phyloP scores from a whole-genome alignment of 768 basidiomycete genomes.

The Pleurotus eryngii region DNA sequence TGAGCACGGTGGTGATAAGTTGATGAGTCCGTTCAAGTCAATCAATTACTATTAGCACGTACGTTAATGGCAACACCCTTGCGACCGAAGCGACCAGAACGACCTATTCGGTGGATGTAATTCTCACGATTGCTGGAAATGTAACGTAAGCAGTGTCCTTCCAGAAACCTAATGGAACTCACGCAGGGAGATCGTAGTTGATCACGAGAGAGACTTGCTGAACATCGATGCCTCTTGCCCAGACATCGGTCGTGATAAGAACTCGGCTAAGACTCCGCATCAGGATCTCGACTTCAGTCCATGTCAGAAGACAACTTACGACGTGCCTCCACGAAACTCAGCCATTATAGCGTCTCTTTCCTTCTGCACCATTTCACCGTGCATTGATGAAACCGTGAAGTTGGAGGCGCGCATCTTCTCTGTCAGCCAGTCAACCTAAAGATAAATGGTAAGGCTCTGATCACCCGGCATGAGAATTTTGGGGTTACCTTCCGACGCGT shows the following conservation, averaged over 20 bases:
- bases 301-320: conserved; percentile 46
- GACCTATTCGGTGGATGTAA: conserved; percentile 99
- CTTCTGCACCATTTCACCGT: conserved; percentile 95
- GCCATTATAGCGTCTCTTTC: conserved; percentile 96
- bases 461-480: neutral
- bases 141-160: conserved; percentile 8
- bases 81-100: conserved; percentile 96
- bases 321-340: conserved; percentile 90
- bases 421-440: conserved; percentile 93
- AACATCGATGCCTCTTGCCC: conserved; percentile 98
- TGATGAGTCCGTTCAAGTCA: conserved; percentile 10
- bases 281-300: conserved; percentile 10
- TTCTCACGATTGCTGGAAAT: conserved; percentile 88
- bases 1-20: conserved; percentile 26
- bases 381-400: conserved; percentile 96
- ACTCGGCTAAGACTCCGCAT: conserved; percentile 62
- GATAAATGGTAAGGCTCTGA: conserved; percentile 7
- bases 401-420: conserved; percentile 99
- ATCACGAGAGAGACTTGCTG: conserved; percentile 97
- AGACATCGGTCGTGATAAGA: conserved; percentile 93
- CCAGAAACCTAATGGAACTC: conserved; percentile 26
- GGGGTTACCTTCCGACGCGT: conserved; percentile 82
- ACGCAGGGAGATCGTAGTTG: conserved; percentile 95
- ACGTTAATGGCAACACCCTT: conserved; percentile 99
- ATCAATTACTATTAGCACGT: conserved; percentile 21